phyloP scores from a whole-genome alignment of 1,284 basidiomycete species.

The Microbotryomycetes sp. region DNA sequence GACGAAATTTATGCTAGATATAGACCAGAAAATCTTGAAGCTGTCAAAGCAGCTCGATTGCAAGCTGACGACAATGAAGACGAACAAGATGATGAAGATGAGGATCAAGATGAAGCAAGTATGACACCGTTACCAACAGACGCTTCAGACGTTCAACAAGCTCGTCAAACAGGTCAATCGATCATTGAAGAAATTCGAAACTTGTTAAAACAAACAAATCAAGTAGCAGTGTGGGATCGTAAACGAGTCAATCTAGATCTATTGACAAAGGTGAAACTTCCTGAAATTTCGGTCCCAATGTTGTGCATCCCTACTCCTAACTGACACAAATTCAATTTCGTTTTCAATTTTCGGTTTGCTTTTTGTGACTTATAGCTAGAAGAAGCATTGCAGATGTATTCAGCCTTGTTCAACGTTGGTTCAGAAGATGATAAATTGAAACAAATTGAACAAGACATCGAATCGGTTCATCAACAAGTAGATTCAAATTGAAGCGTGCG shows the following conservation, averaged over 20 bases:
- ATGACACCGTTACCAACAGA: not conserved
- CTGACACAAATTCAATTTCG: not conserved
- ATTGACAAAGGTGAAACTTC: not conserved
- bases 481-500: no score
- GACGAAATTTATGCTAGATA: not conserved
- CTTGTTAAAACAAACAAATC: not conserved
- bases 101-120: not conserved
- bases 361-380: not conserved
- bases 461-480: not conserved
- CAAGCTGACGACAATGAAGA: not conserved
- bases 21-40: not conserved
- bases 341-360: not conserved
- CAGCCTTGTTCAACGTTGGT: not conserved
- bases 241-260: not conserved
- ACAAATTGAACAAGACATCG: not conserved
- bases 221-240: not conserved
- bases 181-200: not conserved
- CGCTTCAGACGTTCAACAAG: not conserved
- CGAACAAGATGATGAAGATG: not conserved
- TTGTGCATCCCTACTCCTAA: not conserved
- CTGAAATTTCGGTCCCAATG: not conserved
- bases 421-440: not conserved
- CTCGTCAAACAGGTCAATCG: not conserved
- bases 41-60: no score
- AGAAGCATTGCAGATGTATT: not conserved